Percentiles rank a stretch among this genome's conserved stretches.
These are phyloP conservation scores for Lachancea mirantina DNA, from an alignment of 805 yeast species.

Conservation along the genomic window DNA sequence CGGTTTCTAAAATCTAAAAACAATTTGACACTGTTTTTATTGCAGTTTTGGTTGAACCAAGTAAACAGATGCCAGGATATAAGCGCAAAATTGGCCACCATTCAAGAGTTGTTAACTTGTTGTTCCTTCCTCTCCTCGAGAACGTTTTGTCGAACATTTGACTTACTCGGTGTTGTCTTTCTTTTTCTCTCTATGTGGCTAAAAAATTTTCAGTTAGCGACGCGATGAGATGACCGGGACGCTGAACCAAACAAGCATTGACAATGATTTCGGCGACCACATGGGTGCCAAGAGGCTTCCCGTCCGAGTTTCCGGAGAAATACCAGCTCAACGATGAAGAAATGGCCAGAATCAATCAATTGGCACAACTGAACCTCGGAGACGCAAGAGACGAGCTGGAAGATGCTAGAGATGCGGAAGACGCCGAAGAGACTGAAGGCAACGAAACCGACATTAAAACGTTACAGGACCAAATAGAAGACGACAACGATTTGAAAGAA, in stretches of 20 bases:
- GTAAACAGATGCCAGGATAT: too few species aligned
- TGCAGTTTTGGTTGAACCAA: too few species aligned
- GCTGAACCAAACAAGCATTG: not conserved
- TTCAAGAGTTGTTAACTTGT: too few species aligned
- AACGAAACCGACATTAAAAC: slow-evolving; percentile 13
- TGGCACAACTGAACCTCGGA: slow-evolving; percentile 75
- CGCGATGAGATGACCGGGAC: slow-evolving; percentile 15
- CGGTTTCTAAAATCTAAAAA: not conserved
- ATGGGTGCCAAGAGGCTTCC: slow-evolving; percentile 96
- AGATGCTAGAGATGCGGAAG: slow-evolving; percentile 33
- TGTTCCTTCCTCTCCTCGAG: too few species aligned
- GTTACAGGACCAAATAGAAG: slow-evolving; percentile 48
- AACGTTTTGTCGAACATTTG: too few species aligned
- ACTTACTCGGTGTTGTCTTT: too few species aligned
- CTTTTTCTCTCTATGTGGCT: not conserved
- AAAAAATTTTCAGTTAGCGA: slow-evolving; percentile 9
- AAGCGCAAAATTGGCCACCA: too few species aligned
- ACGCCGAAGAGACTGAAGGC: slow-evolving; percentile 24
- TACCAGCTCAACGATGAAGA: slow-evolving; percentile 88
- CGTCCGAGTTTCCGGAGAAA: slow-evolving; percentile 85
- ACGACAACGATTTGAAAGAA: slow-evolving; percentile 82
- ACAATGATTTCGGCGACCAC: slow-evolving; percentile 84
- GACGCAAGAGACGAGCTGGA: slow-evolving; percentile 66
- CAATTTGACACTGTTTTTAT: too few species aligned
- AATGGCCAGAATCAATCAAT: slow-evolving; percentile 77